phyloP scores from a whole-genome alignment of 495 filamentous ascomycete species.

The Penicillium odoratum region DNA sequence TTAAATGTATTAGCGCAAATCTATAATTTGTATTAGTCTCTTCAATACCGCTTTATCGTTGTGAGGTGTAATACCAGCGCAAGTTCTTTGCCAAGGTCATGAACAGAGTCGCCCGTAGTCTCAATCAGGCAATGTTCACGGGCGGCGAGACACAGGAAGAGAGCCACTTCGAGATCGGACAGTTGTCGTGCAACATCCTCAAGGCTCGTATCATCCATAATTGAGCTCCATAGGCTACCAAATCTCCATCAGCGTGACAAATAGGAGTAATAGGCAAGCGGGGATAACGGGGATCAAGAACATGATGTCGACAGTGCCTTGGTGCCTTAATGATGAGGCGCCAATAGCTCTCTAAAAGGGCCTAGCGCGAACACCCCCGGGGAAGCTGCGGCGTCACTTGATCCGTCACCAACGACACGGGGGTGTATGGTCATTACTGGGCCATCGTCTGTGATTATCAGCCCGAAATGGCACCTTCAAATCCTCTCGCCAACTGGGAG shows the following conservation, averaged over 20 bases:
- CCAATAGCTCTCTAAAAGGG: slow-evolving; percentile 9
- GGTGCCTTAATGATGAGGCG: slow-evolving; percentile 10
- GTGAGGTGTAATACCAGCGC: slow-evolving; percentile 52
- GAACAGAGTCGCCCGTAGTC: slow-evolving; percentile 59
- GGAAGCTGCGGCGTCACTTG: slow-evolving; percentile 9
- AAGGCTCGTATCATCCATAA: slow-evolving; percentile 63
- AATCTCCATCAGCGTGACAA: slow-evolving; percentile 1
- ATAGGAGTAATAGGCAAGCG: not conserved
- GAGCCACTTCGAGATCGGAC: slow-evolving; percentile 86
- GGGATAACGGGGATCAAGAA: not conserved
- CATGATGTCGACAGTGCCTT: slow-evolving; percentile 9
- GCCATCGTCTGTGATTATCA: slow-evolving; percentile 14
- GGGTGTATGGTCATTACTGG: slow-evolving; percentile 18
- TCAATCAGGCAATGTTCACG: slow-evolving; percentile 87
- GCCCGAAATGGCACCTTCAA: slow-evolving; percentile 43
- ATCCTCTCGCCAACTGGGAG: slow-evolving; percentile 91
- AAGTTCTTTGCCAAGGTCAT: slow-evolving; percentile 69
- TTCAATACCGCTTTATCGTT: not conserved
- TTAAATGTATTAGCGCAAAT: slow-evolving; percentile 70
- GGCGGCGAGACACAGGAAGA: slow-evolving; percentile 74
- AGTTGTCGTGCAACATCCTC: slow-evolving; percentile 67
- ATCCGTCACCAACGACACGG: slow-evolving; percentile 25
- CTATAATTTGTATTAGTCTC: slow-evolving; percentile 34
- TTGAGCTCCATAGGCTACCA: slow-evolving; percentile 13
- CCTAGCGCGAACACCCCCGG: slow-evolving; percentile 16